Base-by-base conservation (phyloP, 2,329 filamentous ascomycete species). In the Stagonosporopsis tanaceti region DNA sequence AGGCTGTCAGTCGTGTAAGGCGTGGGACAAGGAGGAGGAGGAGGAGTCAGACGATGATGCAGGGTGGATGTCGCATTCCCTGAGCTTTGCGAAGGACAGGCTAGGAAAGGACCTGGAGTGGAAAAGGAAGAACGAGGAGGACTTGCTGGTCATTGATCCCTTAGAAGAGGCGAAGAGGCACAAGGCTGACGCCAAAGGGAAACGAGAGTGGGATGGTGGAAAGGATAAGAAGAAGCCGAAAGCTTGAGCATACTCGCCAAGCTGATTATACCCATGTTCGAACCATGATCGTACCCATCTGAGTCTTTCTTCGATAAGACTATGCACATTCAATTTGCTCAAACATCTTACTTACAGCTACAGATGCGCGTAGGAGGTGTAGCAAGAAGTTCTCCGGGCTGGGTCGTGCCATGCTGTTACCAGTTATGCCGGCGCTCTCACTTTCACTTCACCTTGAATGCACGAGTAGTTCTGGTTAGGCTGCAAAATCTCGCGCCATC, bases 101-200 rank as follows among this genome's bases (percentile, higher is more conserved):
- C 78, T 97, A 6, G 95, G 95, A 20, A 98, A 98, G 73, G 87
- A 98, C 76, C 78, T 98, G 50, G 92, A 86, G 50, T 97, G 95
- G 84, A 92, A 94, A 72, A 89, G 87, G 77, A 93, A 95, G 77
- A 93, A 94, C 51, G 92, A 95, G 70, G 93, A 97, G 56, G 92
- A 97, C 69, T 77, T 97, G 40, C 86, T 96, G 42, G 93, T 98
- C 3, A 97, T 98, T 76, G 95, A 99, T 79, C 93, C 93, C 1
- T 82, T 92, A 54, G 92, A 93, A 74, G 92, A 91, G 74, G 89
- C 90, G 41, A 88, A 86, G 72, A 89, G 89, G 37, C 81, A 96
- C 37, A 86, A 80, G 65, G 84, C 84, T 11, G 83, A 85, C 62
- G 82, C 84, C 60, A 87, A 87, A 53, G 68, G 65, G 44, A 72